Evolutionary conservation across 1,139 yeast genomes (phyloP).

Genomic region (Pichia cactophila): DNA sequence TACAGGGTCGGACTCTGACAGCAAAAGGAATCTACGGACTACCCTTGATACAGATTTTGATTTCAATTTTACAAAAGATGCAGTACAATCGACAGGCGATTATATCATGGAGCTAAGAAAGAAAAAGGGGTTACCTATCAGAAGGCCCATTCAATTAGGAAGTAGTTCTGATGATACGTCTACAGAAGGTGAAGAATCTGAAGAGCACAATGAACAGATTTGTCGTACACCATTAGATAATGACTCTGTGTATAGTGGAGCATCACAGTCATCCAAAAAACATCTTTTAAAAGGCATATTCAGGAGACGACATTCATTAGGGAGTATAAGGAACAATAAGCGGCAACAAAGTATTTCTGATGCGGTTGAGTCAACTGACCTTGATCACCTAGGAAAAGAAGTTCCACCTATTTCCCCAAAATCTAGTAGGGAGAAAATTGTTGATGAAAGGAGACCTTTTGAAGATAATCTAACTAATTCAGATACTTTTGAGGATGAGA

Average conservation of each 20-base stretch:
- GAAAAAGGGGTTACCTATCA: slow-evolving; percentile 6
- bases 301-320: slow-evolving; percentile 11
- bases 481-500: not conserved
- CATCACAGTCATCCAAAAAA: slow-evolving; percentile 3
- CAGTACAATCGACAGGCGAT: slow-evolving; percentile 6
- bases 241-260: slow-evolving; percentile 3
- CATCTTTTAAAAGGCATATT: slow-evolving; percentile 5
- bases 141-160: slow-evolving; percentile 4
- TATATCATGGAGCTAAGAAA: slow-evolving; percentile 6
- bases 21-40: slow-evolving; percentile 1
- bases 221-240: not conserved
- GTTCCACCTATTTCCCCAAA: too few relatives aligned
- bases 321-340: not conserved
- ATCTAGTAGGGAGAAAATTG: not conserved
- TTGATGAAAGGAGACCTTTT: not conserved
- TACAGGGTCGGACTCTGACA: not conserved
- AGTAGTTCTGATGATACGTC: slow-evolving; percentile 20
- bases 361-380: not conserved
- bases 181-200: slow-evolving; percentile 20
- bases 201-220: slow-evolving; percentile 1
- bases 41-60: slow-evolving; percentile 25
- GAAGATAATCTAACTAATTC: not conserved
- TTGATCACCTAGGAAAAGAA: too few relatives aligned
- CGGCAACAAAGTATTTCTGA: not conserved
- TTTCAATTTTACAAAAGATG: slow-evolving; percentile 23